Conservation (phyloP, 176 grass and related monocot species). For the Guadua angustifolia region DNA sequence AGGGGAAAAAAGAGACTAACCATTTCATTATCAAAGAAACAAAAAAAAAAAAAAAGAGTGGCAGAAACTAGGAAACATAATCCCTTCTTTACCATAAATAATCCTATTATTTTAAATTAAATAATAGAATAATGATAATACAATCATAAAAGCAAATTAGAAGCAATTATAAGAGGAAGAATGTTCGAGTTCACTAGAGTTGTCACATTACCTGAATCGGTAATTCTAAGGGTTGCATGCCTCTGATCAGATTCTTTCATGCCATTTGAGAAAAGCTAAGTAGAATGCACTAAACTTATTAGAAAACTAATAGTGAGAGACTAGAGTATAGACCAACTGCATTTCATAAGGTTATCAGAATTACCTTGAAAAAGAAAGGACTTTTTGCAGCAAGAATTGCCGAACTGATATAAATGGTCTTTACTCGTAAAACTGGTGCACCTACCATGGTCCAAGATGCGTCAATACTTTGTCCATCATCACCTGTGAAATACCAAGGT, state of each 20-base stretch:
- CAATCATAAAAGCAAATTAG: neutral
- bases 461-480: conserved; percentile 69
- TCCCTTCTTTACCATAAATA: conserved; percentile 5
- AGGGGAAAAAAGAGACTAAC: neutral
- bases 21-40: conserved; percentile 1
- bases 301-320: conserved; percentile 24
- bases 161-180: conserved; percentile 11
- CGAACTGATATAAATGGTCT: conserved; percentile 82
- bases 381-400: conserved; percentile 96
- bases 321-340: conserved; percentile 18
- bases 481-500: conserved; percentile 44
- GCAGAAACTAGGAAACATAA: neutral
- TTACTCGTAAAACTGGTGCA: conserved; percentile 61
- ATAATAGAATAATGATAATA: neutral
- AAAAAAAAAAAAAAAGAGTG: neutral
- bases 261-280: conserved; percentile 95
- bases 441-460: conserved; percentile 52
- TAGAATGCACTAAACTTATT: conserved; percentile 38
- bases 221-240: conserved; percentile 85
- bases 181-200: conserved; percentile 27
- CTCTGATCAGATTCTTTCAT: conserved; percentile 98
- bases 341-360: conserved; percentile 11
- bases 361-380: conserved; percentile 97
- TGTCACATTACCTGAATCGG: conserved; percentile 72
- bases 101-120: neutral